These are phyloP conservation scores for Coniferiporia sulphurascens DNA, from an alignment of 1,284 basidiomycete species.

Conservation along the genomic window DNA sequence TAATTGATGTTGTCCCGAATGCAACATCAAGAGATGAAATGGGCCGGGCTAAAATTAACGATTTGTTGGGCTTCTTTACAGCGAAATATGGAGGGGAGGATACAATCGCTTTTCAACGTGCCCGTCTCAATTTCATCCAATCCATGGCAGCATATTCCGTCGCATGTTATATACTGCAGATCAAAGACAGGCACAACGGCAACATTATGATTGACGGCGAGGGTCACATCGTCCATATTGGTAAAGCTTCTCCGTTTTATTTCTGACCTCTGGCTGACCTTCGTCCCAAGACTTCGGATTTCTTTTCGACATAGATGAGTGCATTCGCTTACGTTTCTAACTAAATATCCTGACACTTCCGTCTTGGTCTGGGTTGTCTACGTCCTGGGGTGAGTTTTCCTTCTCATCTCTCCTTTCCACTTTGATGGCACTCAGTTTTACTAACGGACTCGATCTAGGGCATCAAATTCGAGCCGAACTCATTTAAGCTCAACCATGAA, in stretches of 20 bases:
- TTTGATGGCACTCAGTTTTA: conserved; percentile 18
- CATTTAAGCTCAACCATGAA: conserved; percentile 97
- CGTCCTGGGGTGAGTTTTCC: conserved; percentile 59
- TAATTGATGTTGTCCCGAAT: conserved; percentile 98
- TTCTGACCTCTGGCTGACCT: conserved; percentile 15
- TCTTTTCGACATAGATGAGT: conserved; percentile 97
- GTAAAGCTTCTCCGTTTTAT: conserved; percentile 37
- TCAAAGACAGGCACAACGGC: conserved; percentile 97
- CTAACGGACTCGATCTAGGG: conserved; percentile 47
- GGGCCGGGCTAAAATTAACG: conserved; percentile 98
- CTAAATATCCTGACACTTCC: neutral
- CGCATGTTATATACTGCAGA: conserved; percentile 96
- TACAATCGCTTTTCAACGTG: conserved; percentile 86
- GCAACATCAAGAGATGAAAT: conserved; percentile 98
- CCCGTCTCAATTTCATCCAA: conserved; percentile 94
- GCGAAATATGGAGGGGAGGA: conserved; percentile 91
- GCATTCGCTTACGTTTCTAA: neutral
- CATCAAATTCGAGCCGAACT: conserved; percentile 95
- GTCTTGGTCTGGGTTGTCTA: conserved; percentile 23
- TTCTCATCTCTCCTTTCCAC: neutral
- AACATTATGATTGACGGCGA: conserved; percentile 99
- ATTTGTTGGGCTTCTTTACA: conserved; percentile 92
- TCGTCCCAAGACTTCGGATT: conserved; percentile 84
- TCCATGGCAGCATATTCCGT: conserved; percentile 99
- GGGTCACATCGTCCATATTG: conserved; percentile 93